phyloP scores from a whole-genome alignment of 768 basidiomycete species.

The Trametes meyenii region DNA sequence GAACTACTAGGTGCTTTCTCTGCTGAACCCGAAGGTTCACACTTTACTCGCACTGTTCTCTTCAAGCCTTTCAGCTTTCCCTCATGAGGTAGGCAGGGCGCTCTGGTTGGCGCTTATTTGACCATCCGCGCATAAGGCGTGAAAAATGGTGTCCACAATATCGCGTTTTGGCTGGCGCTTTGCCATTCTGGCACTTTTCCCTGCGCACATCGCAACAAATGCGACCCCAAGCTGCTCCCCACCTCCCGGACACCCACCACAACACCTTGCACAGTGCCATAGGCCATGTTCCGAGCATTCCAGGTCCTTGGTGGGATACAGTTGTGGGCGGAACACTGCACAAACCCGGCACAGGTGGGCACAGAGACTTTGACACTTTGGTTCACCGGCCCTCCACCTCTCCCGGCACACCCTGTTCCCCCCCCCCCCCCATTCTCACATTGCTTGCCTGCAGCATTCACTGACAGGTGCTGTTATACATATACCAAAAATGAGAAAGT shows the following conservation, averaged over 20 bases:
- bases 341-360: neutral
- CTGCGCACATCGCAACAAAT: slow-evolving; percentile 11
- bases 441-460: neutral
- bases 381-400: too few species aligned
- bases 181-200: slow-evolving; percentile 8
- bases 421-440: neutral
- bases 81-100: slow-evolving; percentile 37
- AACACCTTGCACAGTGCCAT: neutral
- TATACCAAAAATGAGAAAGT: neutral
- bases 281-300: neutral
- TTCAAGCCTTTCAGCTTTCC: slow-evolving; percentile 30
- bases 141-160: slow-evolving; percentile 37
- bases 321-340: neutral
- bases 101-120: slow-evolving; percentile 33
- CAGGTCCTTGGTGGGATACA: neutral
- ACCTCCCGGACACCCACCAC: neutral
- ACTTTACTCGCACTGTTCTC: slow-evolving; percentile 2
- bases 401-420: neutral
- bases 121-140: slow-evolving; percentile 30
- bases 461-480: neutral
- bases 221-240: slow-evolving; percentile 6
- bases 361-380: slow-evolving; percentile 3
- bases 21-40: neutral
- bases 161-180: slow-evolving; percentile 27
- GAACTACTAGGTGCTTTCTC: slow-evolving; percentile 3